These are phyloP conservation scores for Rhodotorula sphaerocarpa DNA, from an alignment of 768 basidiomycete genomes.

Conservation along the genomic window DNA sequence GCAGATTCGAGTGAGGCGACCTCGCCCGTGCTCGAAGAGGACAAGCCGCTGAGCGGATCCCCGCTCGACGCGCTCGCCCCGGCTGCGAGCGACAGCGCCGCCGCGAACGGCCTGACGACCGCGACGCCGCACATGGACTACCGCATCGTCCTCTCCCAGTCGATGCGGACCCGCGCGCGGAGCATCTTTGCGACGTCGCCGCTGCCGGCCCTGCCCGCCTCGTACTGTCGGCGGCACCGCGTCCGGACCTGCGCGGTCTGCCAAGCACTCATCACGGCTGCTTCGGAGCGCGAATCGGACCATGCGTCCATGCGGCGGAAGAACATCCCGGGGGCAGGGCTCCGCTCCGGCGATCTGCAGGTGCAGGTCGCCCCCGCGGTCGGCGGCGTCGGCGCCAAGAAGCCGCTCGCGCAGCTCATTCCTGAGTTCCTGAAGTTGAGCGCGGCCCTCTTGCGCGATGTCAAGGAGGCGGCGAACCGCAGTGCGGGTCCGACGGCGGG, in stretches of 20 bases:
- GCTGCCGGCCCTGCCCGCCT: slow-evolving; percentile 1
- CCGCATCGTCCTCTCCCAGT: slow-evolving; percentile 35
- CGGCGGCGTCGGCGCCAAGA: slow-evolving; percentile 13
- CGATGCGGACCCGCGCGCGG: slow-evolving; percentile 33
- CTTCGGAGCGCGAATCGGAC: slow-evolving; percentile 5
- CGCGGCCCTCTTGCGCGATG: slow-evolving; percentile 52
- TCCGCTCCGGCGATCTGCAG: not conserved
- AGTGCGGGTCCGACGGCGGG: slow-evolving; percentile 7
- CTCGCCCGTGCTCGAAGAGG: not conserved
- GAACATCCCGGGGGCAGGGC: slow-evolving; percentile 22
- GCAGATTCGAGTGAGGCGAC: slow-evolving; percentile 2
- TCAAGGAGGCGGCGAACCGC: slow-evolving; percentile 13
- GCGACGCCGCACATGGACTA: slow-evolving; percentile 37
- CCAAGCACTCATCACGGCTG: not conserved
- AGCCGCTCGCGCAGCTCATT: slow-evolving; percentile 37
- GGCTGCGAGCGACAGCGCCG: no score
- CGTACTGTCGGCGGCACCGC: slow-evolving; percentile 35
- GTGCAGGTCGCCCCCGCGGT: not conserved
- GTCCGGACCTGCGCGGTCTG: slow-evolving; percentile 29
- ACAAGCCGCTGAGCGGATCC: slow-evolving; percentile 3
- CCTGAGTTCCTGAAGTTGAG: slow-evolving; percentile 64
- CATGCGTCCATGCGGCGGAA: slow-evolving; percentile 9
- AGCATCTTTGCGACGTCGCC: slow-evolving; percentile 26
- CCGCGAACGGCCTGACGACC: no score
- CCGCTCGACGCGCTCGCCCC: not conserved